Conservation (phyloP, 2,329 filamentous ascomycete species). For the Colletotrichum sublineola region DNA sequence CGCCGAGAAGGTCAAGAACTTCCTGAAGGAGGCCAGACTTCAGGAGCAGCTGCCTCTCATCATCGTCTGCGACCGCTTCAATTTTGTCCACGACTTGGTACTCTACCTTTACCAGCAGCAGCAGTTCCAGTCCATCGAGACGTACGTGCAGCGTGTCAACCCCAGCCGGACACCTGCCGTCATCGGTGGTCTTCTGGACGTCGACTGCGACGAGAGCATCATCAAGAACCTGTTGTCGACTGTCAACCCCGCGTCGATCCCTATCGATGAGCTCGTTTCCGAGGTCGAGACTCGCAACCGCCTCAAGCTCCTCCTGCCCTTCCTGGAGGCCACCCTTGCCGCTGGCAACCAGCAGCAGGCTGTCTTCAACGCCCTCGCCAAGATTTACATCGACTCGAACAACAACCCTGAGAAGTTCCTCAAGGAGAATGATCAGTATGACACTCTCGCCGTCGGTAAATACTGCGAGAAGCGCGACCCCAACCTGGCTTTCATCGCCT, state of each 20-base stretch:
- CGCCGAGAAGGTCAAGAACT: conserved; percentile 98
- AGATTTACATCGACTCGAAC: conserved; percentile 99
- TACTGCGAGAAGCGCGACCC: conserved; percentile 99
- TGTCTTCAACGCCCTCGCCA: conserved; percentile 95
- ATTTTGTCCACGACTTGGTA: conserved; percentile 97
- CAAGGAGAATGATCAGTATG: conserved; percentile 97
- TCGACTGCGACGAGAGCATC: conserved; percentile 96
- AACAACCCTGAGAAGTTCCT: conserved; percentile 98
- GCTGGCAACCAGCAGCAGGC: conserved; percentile 95
- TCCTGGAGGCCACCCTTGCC: conserved; percentile 92
- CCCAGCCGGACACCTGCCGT: conserved; percentile 91
- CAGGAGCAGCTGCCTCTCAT: conserved; percentile 95
- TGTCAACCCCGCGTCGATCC: conserved; percentile 86
- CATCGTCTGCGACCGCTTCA: conserved; percentile 99
- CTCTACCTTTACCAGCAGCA: conserved; percentile 99
- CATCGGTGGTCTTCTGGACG: conserved; percentile 91
- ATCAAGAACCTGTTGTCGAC: conserved; percentile 93
- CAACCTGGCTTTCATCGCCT: conserved; percentile 94
- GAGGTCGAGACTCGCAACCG: conserved; percentile 98
- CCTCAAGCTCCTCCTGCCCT: conserved; percentile 93
- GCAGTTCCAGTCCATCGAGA: conserved; percentile 98
- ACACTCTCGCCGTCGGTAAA: conserved; percentile 91
- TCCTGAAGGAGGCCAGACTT: conserved; percentile 94
- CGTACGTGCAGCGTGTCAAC: conserved; percentile 98
- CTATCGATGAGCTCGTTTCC: conserved; percentile 91